These are phyloP conservation scores for Arachis monticola DNA, from an alignment of 331 rosid species.

Conservation along the genomic window DNA sequence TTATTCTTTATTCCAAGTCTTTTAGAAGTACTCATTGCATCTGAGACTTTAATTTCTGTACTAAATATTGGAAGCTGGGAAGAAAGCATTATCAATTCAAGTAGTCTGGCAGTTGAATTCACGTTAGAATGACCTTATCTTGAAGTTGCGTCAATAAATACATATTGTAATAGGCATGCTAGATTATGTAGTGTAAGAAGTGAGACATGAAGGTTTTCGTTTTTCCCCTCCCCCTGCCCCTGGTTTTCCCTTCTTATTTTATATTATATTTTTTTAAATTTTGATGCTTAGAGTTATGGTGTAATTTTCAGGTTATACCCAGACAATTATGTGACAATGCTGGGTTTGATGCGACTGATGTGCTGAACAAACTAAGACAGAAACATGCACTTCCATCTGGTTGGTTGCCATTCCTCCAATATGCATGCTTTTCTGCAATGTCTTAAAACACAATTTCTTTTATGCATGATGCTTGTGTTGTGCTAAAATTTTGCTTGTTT, in stretches of 20 bases:
- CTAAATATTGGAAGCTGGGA: constrained; percentile 4
- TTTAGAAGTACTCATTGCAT: background rate
- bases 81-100: background rate
- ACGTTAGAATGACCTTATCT: background rate
- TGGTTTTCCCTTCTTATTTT: background rate
- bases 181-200: background rate
- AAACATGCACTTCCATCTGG: constrained; percentile 95
- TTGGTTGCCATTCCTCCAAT: constrained; percentile 36
- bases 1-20: background rate
- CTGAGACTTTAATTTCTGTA: background rate
- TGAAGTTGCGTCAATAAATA: constrained; percentile 8
- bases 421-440: constrained; percentile 22
- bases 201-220: constrained; percentile 10
- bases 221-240: background rate
- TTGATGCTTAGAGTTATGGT: constrained; percentile 28
- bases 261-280: constrained; percentile 9
- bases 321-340: constrained; percentile 98
- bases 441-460: constrained; percentile 1
- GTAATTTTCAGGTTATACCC: constrained; percentile 85
- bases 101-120: constrained; percentile 8
- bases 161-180: constrained; percentile 10
- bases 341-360: constrained; percentile 98
- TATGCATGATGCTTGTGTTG: background rate
- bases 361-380: constrained; percentile 92
- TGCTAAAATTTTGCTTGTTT: too few relatives aligned